phyloP scores from a whole-genome alignment of 2,329 filamentous ascomycete species.

The Colletotrichum truncatum region DNA sequence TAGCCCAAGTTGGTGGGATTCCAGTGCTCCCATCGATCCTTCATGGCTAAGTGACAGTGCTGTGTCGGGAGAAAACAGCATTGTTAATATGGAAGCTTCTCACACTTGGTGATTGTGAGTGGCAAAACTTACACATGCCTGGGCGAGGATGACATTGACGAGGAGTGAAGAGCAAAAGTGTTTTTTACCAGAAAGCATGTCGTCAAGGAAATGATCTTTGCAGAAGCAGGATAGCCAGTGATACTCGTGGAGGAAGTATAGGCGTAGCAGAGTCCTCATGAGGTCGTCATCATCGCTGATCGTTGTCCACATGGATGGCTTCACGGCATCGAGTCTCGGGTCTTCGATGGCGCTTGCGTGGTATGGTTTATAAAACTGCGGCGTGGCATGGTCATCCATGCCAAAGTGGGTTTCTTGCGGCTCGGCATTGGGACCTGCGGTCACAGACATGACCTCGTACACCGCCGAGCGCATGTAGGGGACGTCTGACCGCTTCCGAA shows the following conservation, averaged over 20 bases:
- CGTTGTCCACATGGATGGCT: slow-evolving; percentile 37
- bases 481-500: slow-evolving; percentile 35
- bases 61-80: no score
- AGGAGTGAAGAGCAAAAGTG: slow-evolving; percentile 38
- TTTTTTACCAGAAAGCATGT: slow-evolving; percentile 32
- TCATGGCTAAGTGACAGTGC: no score
- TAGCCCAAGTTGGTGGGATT: slow-evolving; percentile 44
- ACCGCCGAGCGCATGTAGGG: slow-evolving; percentile 38
- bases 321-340: slow-evolving; percentile 38
- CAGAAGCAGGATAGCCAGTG: slow-evolving; percentile 34
- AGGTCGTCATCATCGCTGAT: slow-evolving; percentile 37
- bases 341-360: slow-evolving; percentile 45
- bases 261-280: slow-evolving; percentile 34
- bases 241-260: slow-evolving; percentile 35
- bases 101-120: no score
- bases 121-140: slow-evolving; percentile 42
- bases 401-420: no score
- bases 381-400: neutral
- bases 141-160: slow-evolving; percentile 38
- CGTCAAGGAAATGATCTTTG: slow-evolving; percentile 39
- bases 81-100: no score
- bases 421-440: no score
- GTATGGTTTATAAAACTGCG: slow-evolving; percentile 44
- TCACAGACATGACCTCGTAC: slow-evolving; percentile 34
- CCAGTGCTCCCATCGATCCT: slow-evolving; percentile 45